Conservation (phyloP, 1,139 yeast species). For the Blastobotrys illinoisensis region DNA sequence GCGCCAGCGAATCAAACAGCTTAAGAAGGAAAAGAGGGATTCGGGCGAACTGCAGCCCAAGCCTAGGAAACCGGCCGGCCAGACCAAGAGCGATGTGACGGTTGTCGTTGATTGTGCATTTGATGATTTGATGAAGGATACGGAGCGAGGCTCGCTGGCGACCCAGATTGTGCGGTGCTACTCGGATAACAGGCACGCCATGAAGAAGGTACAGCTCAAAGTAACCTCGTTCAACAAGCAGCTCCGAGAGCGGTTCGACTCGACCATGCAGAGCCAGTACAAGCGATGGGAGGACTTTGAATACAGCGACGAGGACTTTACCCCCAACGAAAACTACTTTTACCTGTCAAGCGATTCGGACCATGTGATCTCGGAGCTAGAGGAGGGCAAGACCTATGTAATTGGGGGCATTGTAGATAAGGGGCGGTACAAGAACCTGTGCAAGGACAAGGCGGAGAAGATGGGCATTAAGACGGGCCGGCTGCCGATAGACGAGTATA, state of each 20-base stretch:
- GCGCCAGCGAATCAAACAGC: constrained; percentile 31
- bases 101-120: constrained; percentile 82
- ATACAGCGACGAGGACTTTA: constrained; percentile 46
- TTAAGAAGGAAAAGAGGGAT: constrained; percentile 31
- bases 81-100: constrained; percentile 14
- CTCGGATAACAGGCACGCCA: constrained; percentile 64
- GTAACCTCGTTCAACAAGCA: constrained; percentile 64
- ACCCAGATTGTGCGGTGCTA: constrained; percentile 80
- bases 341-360: constrained; percentile 88
- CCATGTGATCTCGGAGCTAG: constrained; percentile 53
- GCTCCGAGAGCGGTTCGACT: constrained; percentile 63
- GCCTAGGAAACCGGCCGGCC: constrained; percentile 10
- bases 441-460: constrained; percentile 73
- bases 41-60: constrained; percentile 4
- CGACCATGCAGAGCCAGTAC: constrained; percentile 50
- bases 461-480: constrained; percentile 69
- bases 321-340: constrained; percentile 36
- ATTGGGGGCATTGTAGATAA: constrained; percentile 97
- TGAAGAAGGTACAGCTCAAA: constrained; percentile 52
- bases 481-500: constrained; percentile 82
- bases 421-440: constrained; percentile 79
- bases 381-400: constrained; percentile 68
- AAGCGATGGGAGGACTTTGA: constrained; percentile 60
- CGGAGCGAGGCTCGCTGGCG: constrained; percentile 69
- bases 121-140: constrained; percentile 80